Percentiles rank a stretch among this genome's conserved stretches.
These are phyloP conservation scores for Arachis stenosperma DNA, from an alignment of 306 rosid genomes.

Conservation along the genomic window DNA sequence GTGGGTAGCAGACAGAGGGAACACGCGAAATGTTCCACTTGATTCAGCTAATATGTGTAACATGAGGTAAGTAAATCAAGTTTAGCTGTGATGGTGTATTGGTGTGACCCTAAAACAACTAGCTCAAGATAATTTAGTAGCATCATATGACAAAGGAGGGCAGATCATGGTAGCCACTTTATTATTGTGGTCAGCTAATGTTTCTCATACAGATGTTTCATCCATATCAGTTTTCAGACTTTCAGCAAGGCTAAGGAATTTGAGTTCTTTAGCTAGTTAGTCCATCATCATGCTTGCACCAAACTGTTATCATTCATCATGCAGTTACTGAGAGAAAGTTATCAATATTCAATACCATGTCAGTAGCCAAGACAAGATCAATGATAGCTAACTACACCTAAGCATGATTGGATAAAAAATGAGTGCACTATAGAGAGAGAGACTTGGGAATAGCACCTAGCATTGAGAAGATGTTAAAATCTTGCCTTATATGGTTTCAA, in stretches of 20 bases:
- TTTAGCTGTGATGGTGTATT: neutral
- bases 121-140: neutral
- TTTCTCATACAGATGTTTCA: neutral
- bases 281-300: constrained; percentile 2
- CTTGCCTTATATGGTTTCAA: too few species aligned
- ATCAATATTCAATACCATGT: constrained; percentile 10
- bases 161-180: constrained; percentile 11
- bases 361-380: constrained; percentile 21
- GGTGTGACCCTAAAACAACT: neutral
- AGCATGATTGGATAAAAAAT: too few species aligned
- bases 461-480: too few species aligned
- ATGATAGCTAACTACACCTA: neutral
- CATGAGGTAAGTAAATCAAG: constrained; percentile 17
- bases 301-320: constrained; percentile 23
- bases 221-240: neutral
- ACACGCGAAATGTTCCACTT: constrained; percentile 14
- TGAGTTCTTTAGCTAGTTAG: constrained; percentile 23
- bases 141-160: neutral
- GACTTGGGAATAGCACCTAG: too few species aligned
- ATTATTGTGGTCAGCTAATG: constrained; percentile 13
- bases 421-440: too few species aligned
- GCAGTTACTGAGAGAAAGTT: constrained; percentile 27
- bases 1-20: neutral
- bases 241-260: neutral
- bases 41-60: neutral